phyloP scores from a whole-genome alignment of 2,329 filamentous ascomycete genomes.

The Rhynchosporium graminicola region DNA sequence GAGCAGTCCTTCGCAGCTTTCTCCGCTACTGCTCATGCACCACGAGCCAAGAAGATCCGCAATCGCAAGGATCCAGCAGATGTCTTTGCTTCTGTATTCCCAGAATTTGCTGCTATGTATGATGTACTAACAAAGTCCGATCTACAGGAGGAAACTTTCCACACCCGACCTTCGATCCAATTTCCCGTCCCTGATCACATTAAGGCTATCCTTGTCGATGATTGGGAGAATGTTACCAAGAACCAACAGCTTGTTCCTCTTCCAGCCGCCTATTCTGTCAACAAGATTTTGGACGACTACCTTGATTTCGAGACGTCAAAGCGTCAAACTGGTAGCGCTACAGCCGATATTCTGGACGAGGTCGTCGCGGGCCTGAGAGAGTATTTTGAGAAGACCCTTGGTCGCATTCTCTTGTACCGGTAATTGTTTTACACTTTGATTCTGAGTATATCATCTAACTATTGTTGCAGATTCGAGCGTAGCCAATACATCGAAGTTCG shows the following conservation, averaged over 20 bases:
- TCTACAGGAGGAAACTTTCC: conserved; percentile 81
- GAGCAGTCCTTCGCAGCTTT: neutral
- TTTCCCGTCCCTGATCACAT: conserved; percentile 85
- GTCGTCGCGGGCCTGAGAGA: conserved; percentile 82
- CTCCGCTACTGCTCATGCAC: neutral
- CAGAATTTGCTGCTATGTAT: conserved; percentile 6
- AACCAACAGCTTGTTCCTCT: conserved; percentile 86
- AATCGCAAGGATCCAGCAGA: neutral
- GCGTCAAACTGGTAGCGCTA: conserved; percentile 65
- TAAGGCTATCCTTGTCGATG: conserved; percentile 91
- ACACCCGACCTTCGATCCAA: conserved; percentile 80
- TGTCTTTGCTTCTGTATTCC: neutral
- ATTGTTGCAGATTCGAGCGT: conserved; percentile 73
- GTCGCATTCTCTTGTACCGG: conserved; percentile 84
- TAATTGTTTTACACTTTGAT: conserved; percentile 40
- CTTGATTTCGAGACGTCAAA: conserved; percentile 67
- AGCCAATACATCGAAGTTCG: conserved; percentile 80
- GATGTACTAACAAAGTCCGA: conserved; percentile 15
- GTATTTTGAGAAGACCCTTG: conserved; percentile 91
- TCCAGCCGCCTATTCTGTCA: conserved; percentile 74
- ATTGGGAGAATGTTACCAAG: conserved; percentile 99
- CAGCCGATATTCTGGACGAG: conserved; percentile 86
- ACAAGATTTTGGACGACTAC: conserved; percentile 80
- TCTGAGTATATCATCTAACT: conserved; percentile 31
- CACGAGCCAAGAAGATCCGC: neutral